A percentile compares a stretch with the other conserved stretches of the same genome.
Conservation (phyloP, 1,139 yeast species). For the Yamadazyma mexicana region DNA sequence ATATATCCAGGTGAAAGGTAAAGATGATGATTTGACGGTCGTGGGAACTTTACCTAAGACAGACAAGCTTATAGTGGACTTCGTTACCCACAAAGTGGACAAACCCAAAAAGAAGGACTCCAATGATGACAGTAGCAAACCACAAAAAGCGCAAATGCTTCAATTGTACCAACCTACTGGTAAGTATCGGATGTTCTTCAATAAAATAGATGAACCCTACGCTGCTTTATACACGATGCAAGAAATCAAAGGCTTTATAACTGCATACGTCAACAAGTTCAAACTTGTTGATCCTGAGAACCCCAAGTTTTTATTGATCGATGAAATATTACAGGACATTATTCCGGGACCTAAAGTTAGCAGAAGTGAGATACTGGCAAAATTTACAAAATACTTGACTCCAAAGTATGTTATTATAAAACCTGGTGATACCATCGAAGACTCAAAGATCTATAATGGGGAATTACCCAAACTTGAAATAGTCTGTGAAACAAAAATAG, state of each 20-base stretch:
- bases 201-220: slow-evolving; percentile 36
- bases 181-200: slow-evolving; percentile 50
- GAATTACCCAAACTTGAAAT: slow-evolving; percentile 65
- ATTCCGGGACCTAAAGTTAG: slow-evolving; percentile 24
- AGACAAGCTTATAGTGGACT: slow-evolving; percentile 49
- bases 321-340: slow-evolving; percentile 40
- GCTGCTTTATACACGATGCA: slow-evolving; percentile 47
- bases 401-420: slow-evolving; percentile 57
- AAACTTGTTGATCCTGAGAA: slow-evolving; percentile 47
- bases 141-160: slow-evolving; percentile 26
- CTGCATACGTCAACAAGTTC: slow-evolving; percentile 54
- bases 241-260: slow-evolving; percentile 55
- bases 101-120: slow-evolving; percentile 19
- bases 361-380: slow-evolving; percentile 53
- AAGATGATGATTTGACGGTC: slow-evolving; percentile 69
- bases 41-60: slow-evolving; percentile 49
- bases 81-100: slow-evolving; percentile 60
- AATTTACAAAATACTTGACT: slow-evolving; percentile 54
- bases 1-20: slow-evolving; percentile 67
- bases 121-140: slow-evolving; percentile 13
- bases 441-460: slow-evolving; percentile 52
- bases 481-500: slow-evolving; percentile 74
- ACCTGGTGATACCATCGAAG: slow-evolving; percentile 41
- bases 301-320: slow-evolving; percentile 53
- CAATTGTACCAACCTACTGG: slow-evolving; percentile 57